Conservation (phyloP, 306 rosid genomes). For the Phaseolus lunatus region DNA sequence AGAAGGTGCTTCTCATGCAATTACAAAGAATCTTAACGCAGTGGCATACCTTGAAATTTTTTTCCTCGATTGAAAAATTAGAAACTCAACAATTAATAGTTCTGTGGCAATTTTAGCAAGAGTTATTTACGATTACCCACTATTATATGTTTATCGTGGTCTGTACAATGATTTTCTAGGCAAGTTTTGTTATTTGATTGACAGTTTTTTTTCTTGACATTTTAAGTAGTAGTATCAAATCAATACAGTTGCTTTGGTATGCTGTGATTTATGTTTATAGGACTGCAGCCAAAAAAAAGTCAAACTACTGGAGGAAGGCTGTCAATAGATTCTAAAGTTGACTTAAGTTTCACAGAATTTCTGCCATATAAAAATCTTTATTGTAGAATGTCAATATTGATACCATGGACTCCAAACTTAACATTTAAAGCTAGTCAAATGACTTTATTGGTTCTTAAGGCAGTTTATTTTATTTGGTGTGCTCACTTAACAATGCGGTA, state of each 20-base stretch:
- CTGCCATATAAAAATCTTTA: not conserved
- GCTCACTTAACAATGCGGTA: not conserved
- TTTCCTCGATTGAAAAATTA: conserved; percentile 20
- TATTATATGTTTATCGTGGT: conserved; percentile 22
- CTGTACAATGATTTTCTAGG: conserved; percentile 10
- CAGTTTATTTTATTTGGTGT: not conserved
- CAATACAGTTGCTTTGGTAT: not conserved
- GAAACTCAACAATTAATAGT: not conserved
- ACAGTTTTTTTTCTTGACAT: not conserved
- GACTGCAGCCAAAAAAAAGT: not conserved
- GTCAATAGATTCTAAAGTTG: not conserved
- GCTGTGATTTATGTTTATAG: not conserved
- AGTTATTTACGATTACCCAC: not conserved
- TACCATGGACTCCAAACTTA: not conserved
- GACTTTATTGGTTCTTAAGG: not conserved
- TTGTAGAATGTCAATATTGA: not conserved
- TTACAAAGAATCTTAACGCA: conserved; percentile 23
- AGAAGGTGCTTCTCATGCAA: conserved; percentile 16
- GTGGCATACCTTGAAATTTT: not conserved
- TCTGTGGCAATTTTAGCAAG: conserved; percentile 23
- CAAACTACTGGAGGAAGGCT: conserved; percentile 1
- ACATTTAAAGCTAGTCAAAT: not conserved
- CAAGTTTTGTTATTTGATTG: not conserved
- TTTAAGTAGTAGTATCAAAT: not conserved
- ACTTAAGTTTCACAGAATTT: not conserved